These are phyloP conservation scores for Kwoniella sp. DNA, from an alignment of 768 basidiomycete species.

Conservation along the genomic window DNA sequence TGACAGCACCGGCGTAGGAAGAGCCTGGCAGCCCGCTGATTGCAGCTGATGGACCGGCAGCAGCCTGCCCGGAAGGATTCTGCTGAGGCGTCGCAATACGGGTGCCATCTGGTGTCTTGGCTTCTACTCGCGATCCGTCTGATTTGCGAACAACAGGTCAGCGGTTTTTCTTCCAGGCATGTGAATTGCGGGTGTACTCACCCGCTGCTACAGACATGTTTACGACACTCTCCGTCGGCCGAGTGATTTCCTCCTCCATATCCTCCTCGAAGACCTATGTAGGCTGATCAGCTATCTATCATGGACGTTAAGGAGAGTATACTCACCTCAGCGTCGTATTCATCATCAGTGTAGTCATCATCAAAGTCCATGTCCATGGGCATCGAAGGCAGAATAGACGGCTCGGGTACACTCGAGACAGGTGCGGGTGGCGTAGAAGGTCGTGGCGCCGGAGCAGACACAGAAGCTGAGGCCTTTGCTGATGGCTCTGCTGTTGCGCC, in stretches of 20 bases:
- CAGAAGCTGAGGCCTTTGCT: slow-evolving; percentile 28
- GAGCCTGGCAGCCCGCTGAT: slow-evolving; percentile 23
- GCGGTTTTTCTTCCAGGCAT: background rate
- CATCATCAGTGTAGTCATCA: slow-evolving; percentile 63
- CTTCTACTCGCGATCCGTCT: slow-evolving; percentile 93
- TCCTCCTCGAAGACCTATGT: slow-evolving; percentile 80
- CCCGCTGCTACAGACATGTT: slow-evolving; percentile 77
- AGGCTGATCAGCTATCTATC: background rate
- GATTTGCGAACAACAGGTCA: background rate
- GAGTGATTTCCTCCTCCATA: slow-evolving; percentile 68
- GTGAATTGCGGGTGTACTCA: slow-evolving; percentile 9
- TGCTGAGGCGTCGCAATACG: slow-evolving; percentile 81
- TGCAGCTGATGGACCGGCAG: slow-evolving; percentile 39
- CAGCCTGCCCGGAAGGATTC: slow-evolving; percentile 54
- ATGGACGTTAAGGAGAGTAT: background rate
- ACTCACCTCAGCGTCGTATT: slow-evolving; percentile 45
- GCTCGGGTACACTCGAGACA: slow-evolving; percentile 30
- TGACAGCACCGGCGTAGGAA: slow-evolving; percentile 93
- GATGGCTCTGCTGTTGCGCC: slow-evolving; percentile 12
- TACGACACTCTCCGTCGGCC: slow-evolving; percentile 78
- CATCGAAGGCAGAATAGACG: slow-evolving; percentile 41
- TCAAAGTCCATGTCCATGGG: slow-evolving; percentile 65
- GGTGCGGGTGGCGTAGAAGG: slow-evolving; percentile 11
- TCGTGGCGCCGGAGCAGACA: slow-evolving; percentile 12
- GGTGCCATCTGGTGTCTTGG: slow-evolving; percentile 95